phyloP scores from a whole-genome alignment of 306 rosid species.

The Ceratonia siliqua region DNA sequence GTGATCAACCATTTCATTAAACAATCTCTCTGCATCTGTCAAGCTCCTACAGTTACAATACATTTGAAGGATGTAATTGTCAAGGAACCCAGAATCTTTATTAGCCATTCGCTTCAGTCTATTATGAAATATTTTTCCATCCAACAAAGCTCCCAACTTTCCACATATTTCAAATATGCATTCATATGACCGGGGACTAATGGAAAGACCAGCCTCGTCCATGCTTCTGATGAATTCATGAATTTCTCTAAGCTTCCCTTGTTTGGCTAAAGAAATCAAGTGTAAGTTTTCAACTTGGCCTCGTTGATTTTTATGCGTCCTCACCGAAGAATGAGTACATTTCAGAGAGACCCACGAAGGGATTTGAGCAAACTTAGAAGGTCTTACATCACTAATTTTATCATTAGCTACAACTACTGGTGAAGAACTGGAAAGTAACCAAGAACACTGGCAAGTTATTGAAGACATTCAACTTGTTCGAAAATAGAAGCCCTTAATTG shows the following conservation, averaged over 20 bases:
- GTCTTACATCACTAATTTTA: conserved; percentile 24
- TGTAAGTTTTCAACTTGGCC: conserved; percentile 62
- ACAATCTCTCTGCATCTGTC: conserved; percentile 44
- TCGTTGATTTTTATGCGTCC: conserved; percentile 23
- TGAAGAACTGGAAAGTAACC: conserved; percentile 24
- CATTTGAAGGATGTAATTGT: conserved; percentile 52
- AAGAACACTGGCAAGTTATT: conserved; percentile 26
- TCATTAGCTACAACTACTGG: conserved; percentile 26
- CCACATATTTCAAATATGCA: conserved; percentile 55
- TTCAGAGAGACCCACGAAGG: conserved; percentile 62
- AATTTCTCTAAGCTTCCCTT: conserved; percentile 51
- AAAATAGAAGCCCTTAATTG: neutral
- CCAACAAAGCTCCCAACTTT: conserved; percentile 35
- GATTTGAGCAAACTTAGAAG: conserved; percentile 46
- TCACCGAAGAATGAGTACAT: conserved; percentile 15
- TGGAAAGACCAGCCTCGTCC: conserved; percentile 49
- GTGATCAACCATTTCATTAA: conserved; percentile 50
- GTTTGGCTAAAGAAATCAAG: conserved; percentile 53
- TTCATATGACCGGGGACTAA: conserved; percentile 42
- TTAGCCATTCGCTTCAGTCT: conserved; percentile 37
- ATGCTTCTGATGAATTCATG: conserved; percentile 51
- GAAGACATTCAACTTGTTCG: conserved; percentile 42
- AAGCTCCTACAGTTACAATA: conserved; percentile 54
- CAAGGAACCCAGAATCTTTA: conserved; percentile 42
- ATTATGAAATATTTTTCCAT: conserved; percentile 48